Percentiles rank a stretch among this genome's conserved stretches.
Evolutionary conservation across 1,284 basidiomycete species (phyloP).

Genomic region (Paramarasmius palmivorus): DNA sequence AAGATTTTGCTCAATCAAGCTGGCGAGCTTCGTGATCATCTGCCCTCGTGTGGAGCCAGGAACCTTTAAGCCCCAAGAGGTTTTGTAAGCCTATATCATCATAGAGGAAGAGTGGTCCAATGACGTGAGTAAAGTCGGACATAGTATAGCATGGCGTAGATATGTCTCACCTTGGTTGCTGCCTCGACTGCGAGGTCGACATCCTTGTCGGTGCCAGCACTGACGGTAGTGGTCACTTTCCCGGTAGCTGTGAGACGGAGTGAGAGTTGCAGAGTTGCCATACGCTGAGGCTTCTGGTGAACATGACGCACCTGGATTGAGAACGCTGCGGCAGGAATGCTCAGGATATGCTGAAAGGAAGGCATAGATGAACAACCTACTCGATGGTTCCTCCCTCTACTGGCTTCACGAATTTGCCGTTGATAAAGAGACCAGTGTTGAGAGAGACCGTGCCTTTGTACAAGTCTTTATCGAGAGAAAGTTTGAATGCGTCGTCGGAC

Average conservation of each 20-base stretch:
- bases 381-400: slow-evolving; percentile 24
- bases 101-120: too few species aligned
- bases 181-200: slow-evolving; percentile 33
- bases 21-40: slow-evolving; percentile 58
- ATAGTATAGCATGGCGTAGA: too few species aligned
- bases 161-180: slow-evolving; percentile 52
- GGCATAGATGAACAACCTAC: slow-evolving; percentile 15
- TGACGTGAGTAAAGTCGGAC: too few species aligned
- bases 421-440: slow-evolving; percentile 26
- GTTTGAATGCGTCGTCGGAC: too few species aligned
- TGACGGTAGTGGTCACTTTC: slow-evolving; percentile 21
- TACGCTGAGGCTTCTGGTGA: background rate
- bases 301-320: slow-evolving; percentile 21
- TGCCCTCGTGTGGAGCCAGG: slow-evolving; percentile 58
- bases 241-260: slow-evolving; percentile 23
- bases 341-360: background rate
- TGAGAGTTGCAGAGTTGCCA: background rate
- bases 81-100: slow-evolving; percentile 58
- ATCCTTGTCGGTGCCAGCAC: slow-evolving; percentile 23
- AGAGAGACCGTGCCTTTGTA: slow-evolving; percentile 26
- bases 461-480: too few species aligned
- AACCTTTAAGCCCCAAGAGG: slow-evolving; percentile 53
- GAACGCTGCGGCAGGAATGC: slow-evolving; percentile 14
- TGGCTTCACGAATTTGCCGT: slow-evolving; percentile 25
- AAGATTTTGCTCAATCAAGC: slow-evolving; percentile 60